A percentile compares a stretch with the other conserved stretches of the same genome.
These are phyloP conservation scores for Ceratopteris richardii DNA, from an alignment of 75 land plant genomes.

Conservation along the genomic window DNA sequence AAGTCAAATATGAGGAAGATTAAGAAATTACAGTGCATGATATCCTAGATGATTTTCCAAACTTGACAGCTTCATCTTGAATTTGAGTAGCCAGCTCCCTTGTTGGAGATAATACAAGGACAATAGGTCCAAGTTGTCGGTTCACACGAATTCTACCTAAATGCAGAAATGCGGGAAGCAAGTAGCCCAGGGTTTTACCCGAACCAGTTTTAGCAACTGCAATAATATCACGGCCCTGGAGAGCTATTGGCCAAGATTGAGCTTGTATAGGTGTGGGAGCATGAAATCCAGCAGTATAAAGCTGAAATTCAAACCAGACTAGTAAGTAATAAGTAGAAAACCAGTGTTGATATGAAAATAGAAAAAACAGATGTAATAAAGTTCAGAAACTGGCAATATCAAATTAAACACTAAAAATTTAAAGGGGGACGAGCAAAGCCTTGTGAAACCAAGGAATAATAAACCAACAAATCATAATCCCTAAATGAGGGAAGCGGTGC, in stretches of 20 bases:
- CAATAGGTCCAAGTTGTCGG: slow-evolving; percentile 66
- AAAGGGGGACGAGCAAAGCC: neutral
- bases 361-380: no score
- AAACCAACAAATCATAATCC: slow-evolving; percentile 25
- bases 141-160: slow-evolving; percentile 52
- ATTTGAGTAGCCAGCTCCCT: slow-evolving; percentile 95
- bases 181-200: slow-evolving; percentile 92
- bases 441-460: slow-evolving; percentile 5
- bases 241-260: slow-evolving; percentile 95
- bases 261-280: slow-evolving; percentile 98
- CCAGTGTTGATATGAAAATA: no score
- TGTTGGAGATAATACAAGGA: slow-evolving; percentile 86
- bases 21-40: slow-evolving; percentile 71
- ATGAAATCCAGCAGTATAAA: slow-evolving; percentile 72
- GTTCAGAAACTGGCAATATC: no score
- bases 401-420: neutral
- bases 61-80: slow-evolving; percentile 85
- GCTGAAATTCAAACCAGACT: no score
- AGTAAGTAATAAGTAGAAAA: no score
- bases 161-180: slow-evolving; percentile 88
- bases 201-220: slow-evolving; percentile 99
- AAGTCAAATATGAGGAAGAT: neutral
- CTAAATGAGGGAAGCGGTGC: slow-evolving; percentile 29
- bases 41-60: slow-evolving; percentile 87
- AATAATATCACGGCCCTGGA: slow-evolving; percentile 77